phyloP scores from a whole-genome alignment of 352 stramenopile species.

The Phytophthora agathidicida region DNA sequence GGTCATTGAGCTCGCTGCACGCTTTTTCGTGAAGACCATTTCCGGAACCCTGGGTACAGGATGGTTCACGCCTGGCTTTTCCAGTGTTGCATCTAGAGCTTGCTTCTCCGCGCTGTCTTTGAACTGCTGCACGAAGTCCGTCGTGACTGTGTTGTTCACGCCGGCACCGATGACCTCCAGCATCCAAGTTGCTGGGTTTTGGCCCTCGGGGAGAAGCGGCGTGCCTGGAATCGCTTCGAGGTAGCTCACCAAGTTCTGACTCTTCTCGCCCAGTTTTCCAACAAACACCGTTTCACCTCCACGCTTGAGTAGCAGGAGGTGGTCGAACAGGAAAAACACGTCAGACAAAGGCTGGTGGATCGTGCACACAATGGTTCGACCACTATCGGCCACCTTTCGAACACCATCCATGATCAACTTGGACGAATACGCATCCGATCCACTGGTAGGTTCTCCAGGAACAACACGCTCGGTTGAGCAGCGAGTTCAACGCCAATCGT shows the following conservation, averaged over 20 bases:
- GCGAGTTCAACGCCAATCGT: conserved; percentile 3
- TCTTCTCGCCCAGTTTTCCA: conserved; percentile 6
- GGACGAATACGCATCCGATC: conserved; percentile 3
- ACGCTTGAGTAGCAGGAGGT: conserved; percentile 5
- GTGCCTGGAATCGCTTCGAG: conserved; percentile 8
- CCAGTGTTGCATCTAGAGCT: not conserved
- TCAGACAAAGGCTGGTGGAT: conserved; percentile 8
- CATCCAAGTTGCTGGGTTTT: conserved; percentile 18
- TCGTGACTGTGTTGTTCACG: not conserved
- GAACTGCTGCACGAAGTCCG: conserved; percentile 22
- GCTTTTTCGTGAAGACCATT: conserved; percentile 13
- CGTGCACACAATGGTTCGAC: conserved; percentile 7
- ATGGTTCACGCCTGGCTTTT: conserved; percentile 3
- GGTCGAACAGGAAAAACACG: conserved; percentile 8
- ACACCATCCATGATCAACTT: conserved; percentile 11
- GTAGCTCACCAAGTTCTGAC: conserved; percentile 1
- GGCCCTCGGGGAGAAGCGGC: conserved; percentile 1
- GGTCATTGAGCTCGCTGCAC: conserved; percentile 10
- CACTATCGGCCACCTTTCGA: conserved; percentile 8
- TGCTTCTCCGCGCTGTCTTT: conserved; percentile 9
- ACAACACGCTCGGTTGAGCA: conserved; percentile 5
- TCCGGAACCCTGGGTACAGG: conserved; percentile 2
- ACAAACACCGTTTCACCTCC: conserved; percentile 7
- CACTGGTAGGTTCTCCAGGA: conserved; percentile 5
- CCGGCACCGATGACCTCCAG: conserved; percentile 14